These are phyloP conservation scores for Megacollybia marginata DNA, from an alignment of 768 basidiomycete genomes.

Conservation along the genomic window DNA sequence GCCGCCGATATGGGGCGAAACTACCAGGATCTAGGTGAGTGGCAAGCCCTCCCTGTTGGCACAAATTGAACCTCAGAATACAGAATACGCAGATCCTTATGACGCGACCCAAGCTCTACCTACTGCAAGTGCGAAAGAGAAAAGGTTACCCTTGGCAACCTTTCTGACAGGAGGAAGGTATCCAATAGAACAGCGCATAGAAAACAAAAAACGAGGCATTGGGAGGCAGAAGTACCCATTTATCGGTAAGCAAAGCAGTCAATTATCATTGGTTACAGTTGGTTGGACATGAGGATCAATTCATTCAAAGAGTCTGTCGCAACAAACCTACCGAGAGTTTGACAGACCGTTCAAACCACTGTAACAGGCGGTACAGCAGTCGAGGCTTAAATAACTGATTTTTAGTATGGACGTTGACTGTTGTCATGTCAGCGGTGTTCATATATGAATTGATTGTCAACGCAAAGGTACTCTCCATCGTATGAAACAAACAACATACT, in stretches of 20 bases:
- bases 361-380: no score
- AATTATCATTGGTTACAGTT: no score
- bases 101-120: constrained; percentile 10
- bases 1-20: constrained; percentile 31
- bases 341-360: no score
- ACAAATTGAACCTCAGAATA: not conserved
- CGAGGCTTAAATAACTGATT: not conserved
- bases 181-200: constrained; percentile 74
- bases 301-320: no score
- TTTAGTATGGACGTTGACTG: constrained; percentile 57
- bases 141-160: constrained; percentile 29
- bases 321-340: no score
- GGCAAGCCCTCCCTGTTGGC: not conserved
- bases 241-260: constrained; percentile 44
- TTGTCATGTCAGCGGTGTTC: constrained; percentile 64
- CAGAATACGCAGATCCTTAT: constrained; percentile 63
- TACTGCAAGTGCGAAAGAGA: constrained; percentile 25
- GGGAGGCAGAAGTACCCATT: constrained; percentile 77
- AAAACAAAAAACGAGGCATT: constrained; percentile 80
- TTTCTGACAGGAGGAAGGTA: constrained; percentile 45
- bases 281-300: no score
- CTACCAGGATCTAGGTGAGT: constrained; percentile 50
- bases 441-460: constrained; percentile 86
- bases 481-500: no score
- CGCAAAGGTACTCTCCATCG: constrained; percentile 9